phyloP scores from a whole-genome alignment of 441 rosid species.

The Pelargonium hybrid region DNA sequence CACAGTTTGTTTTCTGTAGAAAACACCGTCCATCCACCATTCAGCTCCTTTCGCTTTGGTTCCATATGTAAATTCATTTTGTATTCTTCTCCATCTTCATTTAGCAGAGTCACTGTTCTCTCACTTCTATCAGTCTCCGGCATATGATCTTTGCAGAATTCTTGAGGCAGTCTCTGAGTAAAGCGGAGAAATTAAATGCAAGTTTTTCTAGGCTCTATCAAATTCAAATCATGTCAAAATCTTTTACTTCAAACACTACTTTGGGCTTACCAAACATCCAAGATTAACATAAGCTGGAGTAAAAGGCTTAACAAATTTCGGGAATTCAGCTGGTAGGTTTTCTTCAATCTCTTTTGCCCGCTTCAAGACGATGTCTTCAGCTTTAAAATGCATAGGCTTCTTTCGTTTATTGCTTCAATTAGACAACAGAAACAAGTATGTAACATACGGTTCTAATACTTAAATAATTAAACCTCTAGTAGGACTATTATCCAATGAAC shows the following conservation, averaged over 20 bases:
- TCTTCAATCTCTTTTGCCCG: neutral
- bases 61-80: neutral
- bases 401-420: neutral
- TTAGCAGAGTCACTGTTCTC: neutral
- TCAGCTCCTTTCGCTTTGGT: slow-evolving; percentile 1
- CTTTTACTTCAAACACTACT: neutral
- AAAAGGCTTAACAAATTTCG: neutral
- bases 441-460: neutral
- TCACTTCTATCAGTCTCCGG: neutral
- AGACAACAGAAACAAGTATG: neutral
- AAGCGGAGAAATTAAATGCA: neutral
- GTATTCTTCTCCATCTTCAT: neutral
- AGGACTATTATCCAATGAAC: neutral
- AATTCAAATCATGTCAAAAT: neutral
- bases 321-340: neutral
- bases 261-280: slow-evolving; percentile 1
- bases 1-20: neutral
- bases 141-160: neutral
- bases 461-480: neutral
- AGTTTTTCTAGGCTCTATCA: neutral
- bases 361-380: neutral
- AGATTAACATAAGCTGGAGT: neutral
- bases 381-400: slow-evolving; percentile 4
- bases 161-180: neutral
- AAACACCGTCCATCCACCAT: slow-evolving; percentile 1